Conservation (phyloP, 1,139 yeast genomes). For the Yamadazyma jaroonii region DNA sequence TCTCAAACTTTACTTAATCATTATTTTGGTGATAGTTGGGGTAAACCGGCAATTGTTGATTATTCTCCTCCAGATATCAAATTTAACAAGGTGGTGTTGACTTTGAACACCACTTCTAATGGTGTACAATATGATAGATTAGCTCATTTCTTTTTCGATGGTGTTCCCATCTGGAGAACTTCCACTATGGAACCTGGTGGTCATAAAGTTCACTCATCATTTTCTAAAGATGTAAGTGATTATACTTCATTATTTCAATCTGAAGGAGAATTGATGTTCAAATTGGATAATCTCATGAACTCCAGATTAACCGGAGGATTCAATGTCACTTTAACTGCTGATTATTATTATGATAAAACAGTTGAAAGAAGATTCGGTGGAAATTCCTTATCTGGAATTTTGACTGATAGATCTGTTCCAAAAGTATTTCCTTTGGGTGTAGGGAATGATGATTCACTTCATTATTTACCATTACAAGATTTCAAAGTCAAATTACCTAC, state of each 20-base stretch:
- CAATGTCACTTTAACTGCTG: conserved; percentile 49
- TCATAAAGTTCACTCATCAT: conserved; percentile 39
- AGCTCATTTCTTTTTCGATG: conserved; percentile 65
- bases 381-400: neutral
- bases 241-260: conserved; percentile 52
- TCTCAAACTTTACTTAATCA: conserved; percentile 27
- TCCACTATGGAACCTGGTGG: conserved; percentile 81
- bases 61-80: conserved; percentile 24
- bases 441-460: conserved; percentile 27
- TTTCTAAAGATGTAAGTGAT: conserved; percentile 62
- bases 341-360: conserved; percentile 29
- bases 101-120: conserved; percentile 53
- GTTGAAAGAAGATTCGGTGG: neutral
- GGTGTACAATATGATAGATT: conserved; percentile 80
- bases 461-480: conserved; percentile 39
- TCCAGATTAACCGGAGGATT: conserved; percentile 60
- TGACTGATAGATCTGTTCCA: conserved; percentile 1
- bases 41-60: conserved; percentile 26
- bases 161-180: conserved; percentile 77
- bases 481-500: conserved; percentile 38
- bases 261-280: conserved; percentile 40
- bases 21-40: conserved; percentile 38
- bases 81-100: conserved; percentile 61
- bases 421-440: conserved; percentile 17
- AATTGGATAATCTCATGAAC: conserved; percentile 65